Evolutionary conservation across 1,284 basidiomycete genomes (phyloP).

Genomic region (Agroathelia rolfsii): DNA sequence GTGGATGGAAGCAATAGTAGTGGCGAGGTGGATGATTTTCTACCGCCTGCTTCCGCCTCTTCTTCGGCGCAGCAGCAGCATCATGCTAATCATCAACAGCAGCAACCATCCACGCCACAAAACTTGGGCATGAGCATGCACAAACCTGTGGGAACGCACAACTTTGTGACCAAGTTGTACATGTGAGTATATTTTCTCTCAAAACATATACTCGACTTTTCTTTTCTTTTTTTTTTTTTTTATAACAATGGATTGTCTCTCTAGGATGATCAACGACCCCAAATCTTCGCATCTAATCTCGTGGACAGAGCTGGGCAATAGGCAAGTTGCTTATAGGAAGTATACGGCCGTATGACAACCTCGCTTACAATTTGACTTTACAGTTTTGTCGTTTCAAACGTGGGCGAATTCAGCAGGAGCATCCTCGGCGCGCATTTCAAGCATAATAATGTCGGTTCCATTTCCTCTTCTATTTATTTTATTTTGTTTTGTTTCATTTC

Average conservation of each 20-base stretch:
- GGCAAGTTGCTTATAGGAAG: conserved; percentile 20
- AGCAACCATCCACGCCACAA: conserved; percentile 12
- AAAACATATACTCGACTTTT: conserved; percentile 3
- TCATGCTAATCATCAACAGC: conserved; percentile 11
- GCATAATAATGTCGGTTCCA: conserved; percentile 63
- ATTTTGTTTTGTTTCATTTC: conserved; percentile 8
- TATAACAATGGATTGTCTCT: no score
- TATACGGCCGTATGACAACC: background rate
- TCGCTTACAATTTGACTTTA: background rate
- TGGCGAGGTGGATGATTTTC: conserved; percentile 26
- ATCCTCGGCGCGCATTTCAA: conserved; percentile 77
- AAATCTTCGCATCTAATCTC: conserved; percentile 69
- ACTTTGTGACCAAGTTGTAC: conserved; percentile 77
- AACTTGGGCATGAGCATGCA: conserved; percentile 31
- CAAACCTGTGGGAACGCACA: conserved; percentile 67
- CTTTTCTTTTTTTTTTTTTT: no score
- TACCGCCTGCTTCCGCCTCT: conserved; percentile 8
- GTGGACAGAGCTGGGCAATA: conserved; percentile 72
- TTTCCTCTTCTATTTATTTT: conserved; percentile 3
- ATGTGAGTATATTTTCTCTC: conserved; percentile 40
- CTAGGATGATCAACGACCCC: conserved; percentile 72
- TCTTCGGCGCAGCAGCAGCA: conserved; percentile 10
- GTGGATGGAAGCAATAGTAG: conserved; percentile 44
- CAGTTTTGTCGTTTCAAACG: conserved; percentile 72
- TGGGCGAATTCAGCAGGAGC: conserved; percentile 73